Conservation (phyloP, 2,329 filamentous ascomycete genomes). For the Orbilia oligospora region DNA sequence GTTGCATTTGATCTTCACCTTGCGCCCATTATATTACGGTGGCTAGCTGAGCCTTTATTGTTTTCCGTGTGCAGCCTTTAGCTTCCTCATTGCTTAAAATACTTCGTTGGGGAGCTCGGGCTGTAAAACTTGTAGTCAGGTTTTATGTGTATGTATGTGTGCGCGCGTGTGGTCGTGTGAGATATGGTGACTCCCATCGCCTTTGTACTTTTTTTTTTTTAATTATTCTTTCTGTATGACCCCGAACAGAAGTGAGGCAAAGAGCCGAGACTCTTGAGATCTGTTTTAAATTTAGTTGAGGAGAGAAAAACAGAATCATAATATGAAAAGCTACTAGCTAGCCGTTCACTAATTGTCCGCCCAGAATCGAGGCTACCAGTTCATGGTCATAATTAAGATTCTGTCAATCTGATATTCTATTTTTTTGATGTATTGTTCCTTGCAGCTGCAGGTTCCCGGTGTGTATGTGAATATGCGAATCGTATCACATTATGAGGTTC, state of each 20-base stretch:
- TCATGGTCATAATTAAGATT: not conserved
- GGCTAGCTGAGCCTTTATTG: slow-evolving; percentile 1
- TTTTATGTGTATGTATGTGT: not conserved
- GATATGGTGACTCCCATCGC: not conserved
- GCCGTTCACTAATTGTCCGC: not conserved
- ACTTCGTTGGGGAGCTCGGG: slow-evolving; percentile 9
- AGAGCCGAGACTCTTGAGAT: not conserved
- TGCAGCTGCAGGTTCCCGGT: slow-evolving; percentile 17
- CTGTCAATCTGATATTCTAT: not conserved
- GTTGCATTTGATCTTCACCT: slow-evolving; percentile 25
- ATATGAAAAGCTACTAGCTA: not conserved
- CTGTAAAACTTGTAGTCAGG: not conserved
- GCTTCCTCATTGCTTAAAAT: not conserved
- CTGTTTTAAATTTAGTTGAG: not conserved
- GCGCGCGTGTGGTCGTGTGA: slow-evolving; percentile 1
- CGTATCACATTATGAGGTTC: slow-evolving; percentile 6
- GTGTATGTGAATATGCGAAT: slow-evolving; percentile 4
- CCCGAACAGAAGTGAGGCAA: not conserved
- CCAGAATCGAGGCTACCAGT: not conserved
- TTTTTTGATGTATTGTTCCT: slow-evolving; percentile 19
- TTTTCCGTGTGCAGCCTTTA: slow-evolving; percentile 25
- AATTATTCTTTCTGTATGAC: not conserved
- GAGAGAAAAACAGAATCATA: not conserved
- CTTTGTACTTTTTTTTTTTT: not conserved
- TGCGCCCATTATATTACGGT: slow-evolving; percentile 16